A percentile compares a stretch with the other conserved stretches of the same genome.
phyloP scores from a whole-genome alignment of 2,329 filamentous ascomycete genomes.

The Ceratocystis diversiconidia region DNA sequence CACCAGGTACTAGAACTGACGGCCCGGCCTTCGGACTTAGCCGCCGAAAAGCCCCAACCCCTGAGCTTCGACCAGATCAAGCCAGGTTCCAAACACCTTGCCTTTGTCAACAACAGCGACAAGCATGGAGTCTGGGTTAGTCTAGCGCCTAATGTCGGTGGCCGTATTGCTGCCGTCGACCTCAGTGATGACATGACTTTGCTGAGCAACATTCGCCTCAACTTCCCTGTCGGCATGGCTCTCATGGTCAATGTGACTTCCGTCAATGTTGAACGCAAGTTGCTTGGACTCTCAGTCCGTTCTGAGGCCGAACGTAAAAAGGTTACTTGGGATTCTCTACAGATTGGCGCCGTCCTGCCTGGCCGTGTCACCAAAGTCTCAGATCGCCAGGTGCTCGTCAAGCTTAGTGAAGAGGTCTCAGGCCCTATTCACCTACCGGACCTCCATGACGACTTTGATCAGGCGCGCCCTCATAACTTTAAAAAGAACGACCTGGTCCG shows the following conservation, averaged over 20 bases:
- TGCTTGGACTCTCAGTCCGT: constrained; percentile 57
- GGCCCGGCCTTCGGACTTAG: constrained; percentile 55
- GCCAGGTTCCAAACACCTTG: constrained; percentile 56
- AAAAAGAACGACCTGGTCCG: constrained; percentile 76
- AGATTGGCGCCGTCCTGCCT: constrained; percentile 66
- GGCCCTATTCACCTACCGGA: constrained; percentile 73
- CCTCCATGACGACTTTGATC: constrained; percentile 70
- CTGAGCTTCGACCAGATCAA: constrained; percentile 61
- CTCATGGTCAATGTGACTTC: constrained; percentile 64
- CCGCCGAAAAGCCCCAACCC: constrained; percentile 31
- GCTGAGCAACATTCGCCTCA: constrained; percentile 57
- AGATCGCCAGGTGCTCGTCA: constrained; percentile 70
- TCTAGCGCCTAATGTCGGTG: constrained; percentile 73
- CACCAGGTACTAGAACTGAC: constrained; percentile 82
- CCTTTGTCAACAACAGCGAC: constrained; percentile 81
- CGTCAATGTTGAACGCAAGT: constrained; percentile 58
- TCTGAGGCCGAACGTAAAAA: constrained; percentile 24
- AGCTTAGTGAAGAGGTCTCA: constrained; percentile 66
- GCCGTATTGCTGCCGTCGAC: constrained; percentile 68
- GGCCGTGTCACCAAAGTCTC: constrained; percentile 74
- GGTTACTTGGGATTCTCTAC: constrained; percentile 56
- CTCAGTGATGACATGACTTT: constrained; percentile 75
- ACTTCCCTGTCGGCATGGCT: constrained; percentile 84
- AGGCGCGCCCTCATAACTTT: constrained; percentile 60
- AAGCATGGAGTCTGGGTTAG: constrained; percentile 80